A percentile compares a stretch with the other conserved stretches of the same genome.
phyloP scores from a whole-genome alignment of 371 early-diverging fungal species.

The Synchytrium microbalum region DNA sequence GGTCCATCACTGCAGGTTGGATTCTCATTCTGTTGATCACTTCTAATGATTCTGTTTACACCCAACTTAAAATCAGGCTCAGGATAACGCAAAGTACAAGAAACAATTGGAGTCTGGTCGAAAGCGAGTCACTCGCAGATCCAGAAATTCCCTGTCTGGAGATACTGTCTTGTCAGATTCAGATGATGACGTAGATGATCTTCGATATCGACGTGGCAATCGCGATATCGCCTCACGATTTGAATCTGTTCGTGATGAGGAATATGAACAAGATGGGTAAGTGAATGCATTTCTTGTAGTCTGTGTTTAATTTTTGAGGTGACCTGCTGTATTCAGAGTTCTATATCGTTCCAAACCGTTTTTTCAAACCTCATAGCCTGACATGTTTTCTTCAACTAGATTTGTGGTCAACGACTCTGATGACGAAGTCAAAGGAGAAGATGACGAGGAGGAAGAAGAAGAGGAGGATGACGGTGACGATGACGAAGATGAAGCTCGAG shows the following conservation, averaged over 20 bases:
- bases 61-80: no score
- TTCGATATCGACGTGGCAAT: conserved; percentile 4
- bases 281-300: not conserved
- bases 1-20: no score
- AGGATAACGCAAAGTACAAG: no score
- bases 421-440: conserved; percentile 14
- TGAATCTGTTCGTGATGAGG: conserved; percentile 4
- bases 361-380: not conserved
- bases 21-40: no score
- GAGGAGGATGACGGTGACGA: conserved; percentile 17
- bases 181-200: conserved; percentile 2
- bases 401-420: conserved; percentile 9
- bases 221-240: not conserved
- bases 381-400: not conserved
- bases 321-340: no score
- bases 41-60: no score
- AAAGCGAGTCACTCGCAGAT: no score
- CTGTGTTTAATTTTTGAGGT: no score
- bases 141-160: conserved; percentile 18
- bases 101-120: no score
- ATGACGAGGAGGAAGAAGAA: conserved; percentile 16
- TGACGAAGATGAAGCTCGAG: conserved; percentile 8
- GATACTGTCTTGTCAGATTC: conserved; percentile 2
- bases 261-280: not conserved
- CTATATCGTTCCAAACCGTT: not conserved